Conservation (phyloP, 2,329 filamentous ascomycete genomes). For the Penicillium sp. region DNA sequence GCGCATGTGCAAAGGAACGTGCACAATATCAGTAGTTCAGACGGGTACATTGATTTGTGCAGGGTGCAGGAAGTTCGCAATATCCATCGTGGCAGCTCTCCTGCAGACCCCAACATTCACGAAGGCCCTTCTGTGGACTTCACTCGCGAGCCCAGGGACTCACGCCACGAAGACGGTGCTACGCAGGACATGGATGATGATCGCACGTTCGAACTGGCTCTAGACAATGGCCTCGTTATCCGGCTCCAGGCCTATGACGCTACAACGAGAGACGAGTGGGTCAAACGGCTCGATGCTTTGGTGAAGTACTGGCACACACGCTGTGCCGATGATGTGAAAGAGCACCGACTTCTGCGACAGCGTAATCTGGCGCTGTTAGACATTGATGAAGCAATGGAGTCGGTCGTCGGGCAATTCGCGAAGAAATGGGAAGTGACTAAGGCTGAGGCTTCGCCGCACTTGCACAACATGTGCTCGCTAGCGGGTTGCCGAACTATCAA, state of each 20-base stretch:
- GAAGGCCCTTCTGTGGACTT: conserved; percentile 59
- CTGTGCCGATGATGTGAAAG: conserved; percentile 56
- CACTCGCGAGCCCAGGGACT: conserved; percentile 50
- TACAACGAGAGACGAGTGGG: conserved; percentile 63
- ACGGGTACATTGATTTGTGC: conserved; percentile 66
- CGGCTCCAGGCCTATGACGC: conserved; percentile 62
- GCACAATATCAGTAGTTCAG: conserved; percentile 60
- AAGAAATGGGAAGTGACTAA: conserved; percentile 69
- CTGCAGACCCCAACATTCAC: conserved; percentile 56
- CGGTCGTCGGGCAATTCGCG: conserved; percentile 66
- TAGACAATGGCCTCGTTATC: conserved; percentile 63
- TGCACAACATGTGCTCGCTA: conserved; percentile 71
- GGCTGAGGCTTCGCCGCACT: conserved; percentile 61
- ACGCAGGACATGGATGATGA: conserved; percentile 58
- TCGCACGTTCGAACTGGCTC: conserved; percentile 62
- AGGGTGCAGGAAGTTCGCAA: conserved; percentile 60
- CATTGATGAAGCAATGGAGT: conserved; percentile 68
- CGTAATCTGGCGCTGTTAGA: conserved; percentile 62
- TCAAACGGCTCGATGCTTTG: conserved; percentile 58
- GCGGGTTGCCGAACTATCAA: conserved; percentile 63
- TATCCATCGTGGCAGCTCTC: conserved; percentile 53
- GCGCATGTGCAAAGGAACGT: conserved; percentile 61
- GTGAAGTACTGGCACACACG: conserved; percentile 65
- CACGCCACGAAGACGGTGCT: conserved; percentile 54
- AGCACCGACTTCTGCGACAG: conserved; percentile 59